A percentile compares a stretch with the other conserved stretches of the same genome.
These are phyloP conservation scores for Diaporthe citri DNA, from an alignment of 2,329 filamentous ascomycete genomes.

Conservation along the genomic window DNA sequence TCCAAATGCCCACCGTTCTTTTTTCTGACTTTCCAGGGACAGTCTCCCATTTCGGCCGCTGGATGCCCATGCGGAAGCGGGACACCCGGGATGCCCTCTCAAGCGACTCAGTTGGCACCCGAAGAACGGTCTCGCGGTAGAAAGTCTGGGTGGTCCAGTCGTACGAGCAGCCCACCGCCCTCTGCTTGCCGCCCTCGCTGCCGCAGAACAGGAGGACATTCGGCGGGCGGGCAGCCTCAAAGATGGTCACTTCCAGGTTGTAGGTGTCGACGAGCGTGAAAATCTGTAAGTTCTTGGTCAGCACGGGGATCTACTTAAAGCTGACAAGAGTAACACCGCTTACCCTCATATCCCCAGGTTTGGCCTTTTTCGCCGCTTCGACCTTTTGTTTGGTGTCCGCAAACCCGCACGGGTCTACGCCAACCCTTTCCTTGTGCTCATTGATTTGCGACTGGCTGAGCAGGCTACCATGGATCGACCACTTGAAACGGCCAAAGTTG, in stretches of 20 bases:
- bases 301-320: background rate
- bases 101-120: conserved; percentile 54
- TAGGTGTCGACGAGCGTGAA: conserved; percentile 54
- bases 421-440: conserved; percentile 45
- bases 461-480: conserved; percentile 48
- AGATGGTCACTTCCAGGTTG: conserved; percentile 51
- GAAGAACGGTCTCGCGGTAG: conserved; percentile 58
- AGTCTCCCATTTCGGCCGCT: background rate
- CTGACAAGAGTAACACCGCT: conserved; percentile 33
- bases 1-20: background rate
- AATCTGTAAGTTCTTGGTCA: conserved; percentile 40
- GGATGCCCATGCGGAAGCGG: conserved; percentile 47
- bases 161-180: conserved; percentile 58
- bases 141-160: conserved; percentile 56
- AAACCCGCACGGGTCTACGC: conserved; percentile 46
- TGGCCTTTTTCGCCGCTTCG: conserved; percentile 45
- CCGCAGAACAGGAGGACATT: conserved; percentile 55
- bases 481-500: conserved; percentile 47
- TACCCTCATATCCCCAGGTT: conserved; percentile 46
- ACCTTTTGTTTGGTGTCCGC: conserved; percentile 45
- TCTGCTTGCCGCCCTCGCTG: conserved; percentile 60
- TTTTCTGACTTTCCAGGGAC: background rate
- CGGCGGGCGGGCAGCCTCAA: conserved; percentile 54
- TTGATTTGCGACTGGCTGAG: conserved; percentile 47
- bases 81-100: conserved; percentile 52